phyloP scores from a whole-genome alignment of 2,329 filamentous ascomycete genomes.

The Pestalotiopsis sp. region DNA sequence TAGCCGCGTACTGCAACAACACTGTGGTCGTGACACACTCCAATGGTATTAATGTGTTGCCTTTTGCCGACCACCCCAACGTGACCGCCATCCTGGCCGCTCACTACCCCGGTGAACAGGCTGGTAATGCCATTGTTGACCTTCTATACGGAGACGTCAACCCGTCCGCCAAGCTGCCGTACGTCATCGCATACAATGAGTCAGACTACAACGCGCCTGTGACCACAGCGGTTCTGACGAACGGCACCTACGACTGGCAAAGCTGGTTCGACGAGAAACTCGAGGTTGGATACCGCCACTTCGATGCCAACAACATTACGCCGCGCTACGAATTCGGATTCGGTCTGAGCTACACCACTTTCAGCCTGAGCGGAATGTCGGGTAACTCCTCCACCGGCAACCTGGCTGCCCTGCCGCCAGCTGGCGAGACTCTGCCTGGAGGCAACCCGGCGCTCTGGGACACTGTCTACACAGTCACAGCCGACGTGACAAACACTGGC shows the following conservation, averaged over 20 bases:
- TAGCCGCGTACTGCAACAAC: constrained; percentile 46
- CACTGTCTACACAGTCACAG: constrained; percentile 65
- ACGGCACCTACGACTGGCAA: constrained; percentile 42
- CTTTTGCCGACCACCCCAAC: constrained; percentile 59
- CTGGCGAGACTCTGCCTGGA: constrained; percentile 52
- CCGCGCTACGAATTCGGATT: constrained; percentile 69
- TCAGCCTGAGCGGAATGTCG: constrained; percentile 43
- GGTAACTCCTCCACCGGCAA: constrained; percentile 1
- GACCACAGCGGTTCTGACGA: constrained; percentile 38
- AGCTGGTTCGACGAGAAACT: constrained; percentile 62
- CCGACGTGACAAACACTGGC: constrained; percentile 73
- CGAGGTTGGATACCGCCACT: constrained; percentile 69
- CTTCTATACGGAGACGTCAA: constrained; percentile 64
- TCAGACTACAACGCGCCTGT: constrained; percentile 46
- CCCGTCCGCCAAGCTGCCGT: constrained; percentile 63
- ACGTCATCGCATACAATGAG: constrained; percentile 67
- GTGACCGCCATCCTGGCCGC: constrained; percentile 66
- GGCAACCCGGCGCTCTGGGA: constrained; percentile 70
- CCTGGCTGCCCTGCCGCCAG: constrained; percentile 1
- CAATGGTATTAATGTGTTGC: constrained; percentile 58
- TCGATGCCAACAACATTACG: constrained; percentile 60
- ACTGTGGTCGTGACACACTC: constrained; percentile 62
- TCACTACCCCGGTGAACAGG: constrained; percentile 63
- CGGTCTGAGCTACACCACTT: constrained; percentile 61
- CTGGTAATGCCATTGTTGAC: constrained; percentile 63